phyloP scores from a whole-genome alignment of 768 basidiomycete species.

The Suillus americanus region DNA sequence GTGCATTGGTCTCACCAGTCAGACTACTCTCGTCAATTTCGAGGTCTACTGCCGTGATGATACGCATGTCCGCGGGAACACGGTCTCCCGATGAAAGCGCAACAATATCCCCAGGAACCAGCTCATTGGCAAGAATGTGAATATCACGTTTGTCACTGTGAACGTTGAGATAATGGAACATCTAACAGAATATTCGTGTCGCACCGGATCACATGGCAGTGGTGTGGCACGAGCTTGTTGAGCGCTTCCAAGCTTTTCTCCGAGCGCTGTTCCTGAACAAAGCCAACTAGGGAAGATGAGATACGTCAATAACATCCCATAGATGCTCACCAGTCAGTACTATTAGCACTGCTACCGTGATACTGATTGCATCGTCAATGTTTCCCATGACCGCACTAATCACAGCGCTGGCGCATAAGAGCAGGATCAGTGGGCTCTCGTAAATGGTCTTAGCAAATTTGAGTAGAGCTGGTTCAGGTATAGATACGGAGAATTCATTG shows the following conservation, averaged over 20 bases:
- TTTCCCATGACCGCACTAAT: conserved; percentile 96
- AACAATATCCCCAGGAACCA: conserved; percentile 94
- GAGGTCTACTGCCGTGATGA: conserved; percentile 78
- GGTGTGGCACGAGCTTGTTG: conserved; percentile 96
- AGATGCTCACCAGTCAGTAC: conserved; percentile 80
- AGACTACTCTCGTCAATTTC: conserved; percentile 96
- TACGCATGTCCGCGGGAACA: conserved; percentile 89
- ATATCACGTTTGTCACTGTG: conserved; percentile 51
- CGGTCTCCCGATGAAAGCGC: conserved; percentile 90
- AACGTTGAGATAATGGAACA: background rate
- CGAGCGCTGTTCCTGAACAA: conserved; percentile 92
- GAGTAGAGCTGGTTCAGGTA: conserved; percentile 75
- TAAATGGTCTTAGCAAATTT: conserved; percentile 97
- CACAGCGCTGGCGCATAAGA: conserved; percentile 86
- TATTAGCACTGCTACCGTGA: conserved; percentile 87
- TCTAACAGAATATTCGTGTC: conserved; percentile 5
- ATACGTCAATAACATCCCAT: background rate
- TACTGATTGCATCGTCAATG: conserved; percentile 90
- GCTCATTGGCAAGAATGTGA: conserved; percentile 91
- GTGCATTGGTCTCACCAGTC: conserved; percentile 88
- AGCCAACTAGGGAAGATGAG: conserved; percentile 61
- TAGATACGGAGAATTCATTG: conserved; percentile 89
- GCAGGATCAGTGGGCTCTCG: conserved; percentile 88
- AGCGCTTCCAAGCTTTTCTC: conserved; percentile 93
- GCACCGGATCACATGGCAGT: conserved; percentile 84